Evolutionary conservation across 108 stramenopile genomes (phyloP), one percentile per base, ranked within the genome.

Genomic region (Nitzschia sp.): DNA sequence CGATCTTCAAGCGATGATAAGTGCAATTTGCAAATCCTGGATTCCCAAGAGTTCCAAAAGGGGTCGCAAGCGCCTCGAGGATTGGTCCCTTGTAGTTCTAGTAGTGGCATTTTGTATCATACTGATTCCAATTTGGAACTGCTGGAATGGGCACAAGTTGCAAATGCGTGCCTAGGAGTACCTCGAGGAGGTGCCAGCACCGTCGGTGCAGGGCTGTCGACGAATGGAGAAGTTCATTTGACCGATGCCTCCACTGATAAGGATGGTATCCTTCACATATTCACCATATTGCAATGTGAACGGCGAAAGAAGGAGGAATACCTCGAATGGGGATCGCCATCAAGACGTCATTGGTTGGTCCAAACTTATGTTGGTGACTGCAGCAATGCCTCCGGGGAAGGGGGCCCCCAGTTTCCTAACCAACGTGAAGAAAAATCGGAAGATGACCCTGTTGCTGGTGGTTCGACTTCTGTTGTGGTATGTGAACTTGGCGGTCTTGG

Each of bases 301-400:
- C 76, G 80, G 44, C 12, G 57, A 41, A 68, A 76, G 65, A 52
- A 19, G 53, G 48, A 57, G 24, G 53, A 57, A 15, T 63, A 61
- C 24, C 53, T 75, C 41, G 77, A 72, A 46, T 83, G 79, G 82
- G 55, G 67, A 20, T 59, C 60, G 22, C 92, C 92, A 12, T 63
- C 60, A 9, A 85, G 79, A 38, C 78, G 92, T 17, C 83, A 89
- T 73, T 91, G 87, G 87, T 51, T 94, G 37, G 59, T 86, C 51
- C 76, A 82, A 42, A 83, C 87, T 7, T 57, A 66, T 60, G 54
- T 75, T 19, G 88, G 87, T 19, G 92, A 93, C 59, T 64, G 53
- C 54, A 68, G 72, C 29, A 69, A 65, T 51, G 53, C 67, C n/a
- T 48, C 46, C 3, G 70, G 75, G 11, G 66, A 37, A 56, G 41